Base-by-base conservation (phyloP, 2,329 filamentous ascomycete species). In the Fusarium goolgardi region DNA sequence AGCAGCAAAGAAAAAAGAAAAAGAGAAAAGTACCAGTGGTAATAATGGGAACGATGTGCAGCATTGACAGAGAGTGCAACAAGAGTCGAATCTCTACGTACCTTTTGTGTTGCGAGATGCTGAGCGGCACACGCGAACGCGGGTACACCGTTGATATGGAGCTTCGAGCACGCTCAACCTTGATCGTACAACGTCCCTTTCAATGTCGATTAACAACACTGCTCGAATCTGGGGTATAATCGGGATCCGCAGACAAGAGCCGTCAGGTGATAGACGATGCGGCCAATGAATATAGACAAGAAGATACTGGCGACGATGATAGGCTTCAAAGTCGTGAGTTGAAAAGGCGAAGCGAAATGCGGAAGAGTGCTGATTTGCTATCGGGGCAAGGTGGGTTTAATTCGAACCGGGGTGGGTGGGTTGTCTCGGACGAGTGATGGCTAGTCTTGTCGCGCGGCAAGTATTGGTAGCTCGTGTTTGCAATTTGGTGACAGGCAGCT, bases 281-380 rank as follows among this genome's bases (percentile, higher is more conserved):
- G 77, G 73, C 84, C 85, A 87, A 87, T 86, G 73, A 73, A 77
- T 77, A 77, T 54, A 71, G 69, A 75, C 77, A 83, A 70, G 73
- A 65, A 63, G 76, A 78, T 71, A 79, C 73, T 83, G 74, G 75
- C 74, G 79, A 80, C 77, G 77, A 76, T 85, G 83, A 86, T 86
- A 86, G 85, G 84, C 81, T 75, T 81, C 73, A 71, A 75, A 76
- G 77, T 80, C 72, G 80, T 77, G 77, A 78, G 77, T 77, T 73
- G 75, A 78, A 71, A 71, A 68, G 74, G 71, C 71, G 72, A 78
- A 71, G 73, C 72, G 73, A 77, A 73, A 75, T 71, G 73, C 71
- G 56, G 75, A 76, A 78, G 78, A 73, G 78, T 78, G 80, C 80
- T 86, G 84, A 86, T 86, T 86, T 86, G 84, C 78, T 80, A 76